Evolutionary conservation across 2,329 filamentous ascomycete species (phyloP).

Genomic region (Boeremia exigua): DNA sequence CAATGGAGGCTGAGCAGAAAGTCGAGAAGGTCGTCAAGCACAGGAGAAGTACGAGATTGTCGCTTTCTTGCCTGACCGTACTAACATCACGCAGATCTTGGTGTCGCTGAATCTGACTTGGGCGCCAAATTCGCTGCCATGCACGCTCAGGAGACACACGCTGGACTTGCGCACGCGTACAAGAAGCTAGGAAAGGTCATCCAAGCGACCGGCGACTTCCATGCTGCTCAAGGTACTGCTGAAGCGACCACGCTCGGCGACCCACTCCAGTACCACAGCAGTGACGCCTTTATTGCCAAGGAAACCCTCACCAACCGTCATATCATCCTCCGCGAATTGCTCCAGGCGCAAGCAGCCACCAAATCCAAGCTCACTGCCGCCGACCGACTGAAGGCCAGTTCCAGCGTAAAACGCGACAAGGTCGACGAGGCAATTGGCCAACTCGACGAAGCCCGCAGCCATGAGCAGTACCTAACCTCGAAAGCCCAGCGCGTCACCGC

Average conservation of each 20-base stretch:
- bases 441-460: conserved; percentile 83
- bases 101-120: conserved; percentile 89
- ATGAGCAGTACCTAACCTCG: conserved; percentile 79
- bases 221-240: conserved; percentile 93
- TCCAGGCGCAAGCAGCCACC: conserved; percentile 87
- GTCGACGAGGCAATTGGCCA: conserved; percentile 96
- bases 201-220: conserved; percentile 91
- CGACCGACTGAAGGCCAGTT: conserved; percentile 84
- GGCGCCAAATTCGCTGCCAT: conserved; percentile 88
- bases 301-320: conserved; percentile 97
- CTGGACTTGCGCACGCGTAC: conserved; percentile 86
- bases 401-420: conserved; percentile 89
- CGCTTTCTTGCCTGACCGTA: neutral
- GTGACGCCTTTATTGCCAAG: conserved; percentile 97
- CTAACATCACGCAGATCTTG: conserved; percentile 70
- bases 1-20: conserved; percentile 97
- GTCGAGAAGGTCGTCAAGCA: conserved; percentile 93
- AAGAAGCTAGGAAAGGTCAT: conserved; percentile 93
- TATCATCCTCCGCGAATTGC: conserved; percentile 89
- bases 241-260: conserved; percentile 95
- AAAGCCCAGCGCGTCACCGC: conserved; percentile 90
- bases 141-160: conserved; percentile 88
- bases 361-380: conserved; percentile 83
- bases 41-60: conserved; percentile 71
- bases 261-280: conserved; percentile 91